A percentile compares a stretch with the other conserved stretches of the same genome.
Evolutionary conservation across 345 rosid genomes (phyloP).

Genomic region (Lumnitzera littorea): DNA sequence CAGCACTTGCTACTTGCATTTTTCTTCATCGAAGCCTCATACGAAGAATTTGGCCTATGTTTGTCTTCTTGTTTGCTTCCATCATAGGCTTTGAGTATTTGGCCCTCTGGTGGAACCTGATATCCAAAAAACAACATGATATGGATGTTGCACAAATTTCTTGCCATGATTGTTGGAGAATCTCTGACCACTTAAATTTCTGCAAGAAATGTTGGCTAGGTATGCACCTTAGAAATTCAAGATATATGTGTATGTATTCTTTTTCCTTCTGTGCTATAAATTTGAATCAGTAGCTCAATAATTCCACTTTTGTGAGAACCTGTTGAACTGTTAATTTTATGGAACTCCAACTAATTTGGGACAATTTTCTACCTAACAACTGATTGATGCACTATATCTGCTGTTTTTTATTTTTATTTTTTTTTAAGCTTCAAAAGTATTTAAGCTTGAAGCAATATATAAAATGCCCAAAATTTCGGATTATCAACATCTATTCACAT

Average conservation of each 20-base stretch:
- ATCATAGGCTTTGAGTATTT: slow-evolving; percentile 28
- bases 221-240: slow-evolving; percentile 6
- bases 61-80: slow-evolving; percentile 28
- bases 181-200: slow-evolving; percentile 22
- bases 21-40: slow-evolving; percentile 20
- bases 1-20: slow-evolving; percentile 34
- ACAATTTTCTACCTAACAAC: not conserved
- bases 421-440: too few species aligned
- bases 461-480: too few species aligned
- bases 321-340: not conserved
- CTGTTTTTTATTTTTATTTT: too few species aligned
- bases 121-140: slow-evolving; percentile 8
- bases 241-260: too few species aligned
- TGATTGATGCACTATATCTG: not conserved
- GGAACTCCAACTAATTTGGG: not conserved
- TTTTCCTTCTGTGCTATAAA: not conserved
- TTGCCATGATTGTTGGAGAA: slow-evolving; percentile 40
- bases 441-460: too few species aligned
- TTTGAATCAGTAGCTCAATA: not conserved
- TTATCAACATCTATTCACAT: too few species aligned
- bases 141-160: slow-evolving; percentile 11
- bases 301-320: not conserved
- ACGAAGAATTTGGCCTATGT: slow-evolving; percentile 31
- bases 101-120: slow-evolving; percentile 27
- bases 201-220: slow-evolving; percentile 45